Percentiles rank a stretch among this genome's conserved stretches.
phyloP scores from a whole-genome alignment of 176 grass and related monocot species.

The Cenchrus americanus region DNA sequence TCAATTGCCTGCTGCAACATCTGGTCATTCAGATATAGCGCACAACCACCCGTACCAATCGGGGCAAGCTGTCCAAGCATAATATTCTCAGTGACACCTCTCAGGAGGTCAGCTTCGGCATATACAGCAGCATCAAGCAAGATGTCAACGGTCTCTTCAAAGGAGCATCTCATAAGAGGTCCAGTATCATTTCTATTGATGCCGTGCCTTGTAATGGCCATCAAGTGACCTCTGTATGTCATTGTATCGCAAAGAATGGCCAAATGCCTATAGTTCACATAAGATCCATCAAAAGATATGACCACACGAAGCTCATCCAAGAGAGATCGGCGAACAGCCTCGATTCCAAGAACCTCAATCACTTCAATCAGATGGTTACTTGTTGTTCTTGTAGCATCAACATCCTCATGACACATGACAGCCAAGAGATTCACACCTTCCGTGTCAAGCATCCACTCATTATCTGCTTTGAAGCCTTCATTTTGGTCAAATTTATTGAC shows the following conservation, averaged over 20 bases:
- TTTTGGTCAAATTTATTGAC: conserved; percentile 78
- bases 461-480: conserved; percentile 78
- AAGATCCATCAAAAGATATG: conserved; percentile 98
- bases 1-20: conserved; percentile 99
- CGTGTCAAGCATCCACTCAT: conserved; percentile 98
- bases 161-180: conserved; percentile 92
- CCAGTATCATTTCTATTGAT: conserved; percentile 97
- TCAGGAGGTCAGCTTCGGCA: conserved; percentile 86
- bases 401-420: conserved; percentile 95
- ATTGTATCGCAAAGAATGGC: conserved; percentile 98
- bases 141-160: conserved; percentile 94
- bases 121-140: conserved; percentile 91
- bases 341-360: conserved; percentile 96
- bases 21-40: conserved; percentile 87
- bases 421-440: conserved; percentile 97
- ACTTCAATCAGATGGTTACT: conserved; percentile 99
- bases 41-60: conserved; percentile 81
- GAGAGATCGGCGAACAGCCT: conserved; percentile 85
- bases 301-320: conserved; percentile 93
- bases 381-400: conserved; percentile 93
- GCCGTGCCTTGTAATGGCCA: conserved; percentile 94
- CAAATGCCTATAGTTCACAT: conserved; percentile 94
- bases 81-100: conserved; percentile 96
- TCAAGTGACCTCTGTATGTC: conserved; percentile 94
- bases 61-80: conserved; percentile 96